Evolutionary conservation across 2,329 filamentous ascomycete genomes (phyloP), one percentile per base, ranked within the genome.

Genomic region (Botrytis tulipae): DNA sequence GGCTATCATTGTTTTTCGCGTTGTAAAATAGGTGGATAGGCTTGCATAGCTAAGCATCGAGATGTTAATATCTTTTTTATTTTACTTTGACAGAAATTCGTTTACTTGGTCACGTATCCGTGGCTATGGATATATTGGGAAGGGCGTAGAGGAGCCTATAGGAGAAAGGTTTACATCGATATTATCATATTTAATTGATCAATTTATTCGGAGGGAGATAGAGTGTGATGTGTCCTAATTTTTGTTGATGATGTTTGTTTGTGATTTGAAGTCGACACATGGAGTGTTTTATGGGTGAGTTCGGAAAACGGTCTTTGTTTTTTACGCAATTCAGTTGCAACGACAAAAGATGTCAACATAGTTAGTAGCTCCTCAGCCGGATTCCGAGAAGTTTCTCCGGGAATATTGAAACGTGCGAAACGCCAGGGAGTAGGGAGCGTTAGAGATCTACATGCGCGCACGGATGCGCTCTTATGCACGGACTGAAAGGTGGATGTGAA

Each of bases 1-100:
- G 69, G 72, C 71, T 75, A 75, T 76, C 73, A 73, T 74, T 76
- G 71, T 74, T 74, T 76, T 29, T 44, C 65, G 73, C 76, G 51
- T 70, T 80, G 78, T 80, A 79, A 75, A 78, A 75, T 79, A 80
- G 72, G 78, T 77, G 76, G 70, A 59, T 60, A 71, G 68, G 73
- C 76, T 72, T 79, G 73, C 76, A 74, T 79, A 76, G 76, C 73
- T 74, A 71, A 75, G 70, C 76, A 77, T 77, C 73, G 48, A 76
- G 70, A 74, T 76, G 76, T 79, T 75, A 75, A 79, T 78, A 77
- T 72, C 75, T 62, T 68, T 68, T 51, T 51, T 20, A 40, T 70
- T 73, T 42, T 20, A 68, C 44, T 69, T 29, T 51, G n/a, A 29
- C n/a, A 20, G 29, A 29, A 68, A 32, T 69, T 67, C 46, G 37